Percentiles rank a stretch among this genome's conserved stretches.
Evolutionary conservation across 148 eudicot genomes (phyloP).

Genomic region (Rhododendron griersonianum): DNA sequence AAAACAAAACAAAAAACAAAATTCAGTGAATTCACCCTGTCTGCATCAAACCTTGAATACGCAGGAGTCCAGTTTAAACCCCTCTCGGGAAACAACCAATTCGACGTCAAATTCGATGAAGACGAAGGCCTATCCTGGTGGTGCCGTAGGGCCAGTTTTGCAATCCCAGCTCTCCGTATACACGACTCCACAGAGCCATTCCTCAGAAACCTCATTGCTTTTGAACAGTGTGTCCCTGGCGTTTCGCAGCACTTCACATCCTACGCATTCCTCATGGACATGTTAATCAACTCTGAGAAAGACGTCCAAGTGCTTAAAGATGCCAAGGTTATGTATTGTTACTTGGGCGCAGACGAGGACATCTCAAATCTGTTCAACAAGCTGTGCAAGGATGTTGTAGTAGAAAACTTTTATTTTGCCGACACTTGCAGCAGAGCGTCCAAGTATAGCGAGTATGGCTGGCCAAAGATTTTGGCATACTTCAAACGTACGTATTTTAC

Average conservation of each 20-base stretch:
- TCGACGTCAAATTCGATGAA: neutral
- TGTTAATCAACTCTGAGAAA: neutral
- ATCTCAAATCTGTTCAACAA: neutral
- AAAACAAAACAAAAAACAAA: neutral
- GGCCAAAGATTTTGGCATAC: too few relatives aligned
- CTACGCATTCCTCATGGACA: neutral
- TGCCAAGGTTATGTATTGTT: neutral
- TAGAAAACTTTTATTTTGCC: neutral
- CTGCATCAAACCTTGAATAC: neutral
- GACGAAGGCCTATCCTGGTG: neutral
- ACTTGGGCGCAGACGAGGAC: neutral
- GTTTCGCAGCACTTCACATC: neutral
- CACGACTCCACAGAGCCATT: neutral
- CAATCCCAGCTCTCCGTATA: neutral
- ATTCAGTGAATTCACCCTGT: neutral
- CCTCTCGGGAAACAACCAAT: neutral
- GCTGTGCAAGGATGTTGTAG: neutral
- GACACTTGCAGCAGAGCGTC: neutral
- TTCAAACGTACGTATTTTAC: too few relatives aligned
- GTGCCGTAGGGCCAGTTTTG: neutral
- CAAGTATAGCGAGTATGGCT: too few relatives aligned
- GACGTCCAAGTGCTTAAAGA: neutral
- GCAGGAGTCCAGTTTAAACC: neutral
- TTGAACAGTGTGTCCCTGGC: neutral
- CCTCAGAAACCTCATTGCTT: conserved; percentile 6